phyloP scores from a whole-genome alignment of 768 basidiomycete genomes.

The Lactarius hatsudake region DNA sequence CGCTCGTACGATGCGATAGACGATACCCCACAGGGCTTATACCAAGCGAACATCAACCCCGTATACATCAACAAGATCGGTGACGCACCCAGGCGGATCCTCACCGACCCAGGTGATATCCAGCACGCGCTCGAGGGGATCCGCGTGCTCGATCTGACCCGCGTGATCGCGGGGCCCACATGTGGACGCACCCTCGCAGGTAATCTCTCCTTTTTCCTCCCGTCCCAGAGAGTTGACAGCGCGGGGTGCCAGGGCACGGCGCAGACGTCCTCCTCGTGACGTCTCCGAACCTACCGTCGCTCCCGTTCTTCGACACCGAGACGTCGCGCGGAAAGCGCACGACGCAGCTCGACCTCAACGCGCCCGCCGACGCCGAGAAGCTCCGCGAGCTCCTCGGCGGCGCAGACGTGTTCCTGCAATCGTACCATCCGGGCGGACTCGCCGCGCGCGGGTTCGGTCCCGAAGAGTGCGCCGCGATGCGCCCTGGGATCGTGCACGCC shows the following conservation, averaged over 20 bases:
- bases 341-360: slow-evolving; percentile 53
- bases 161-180: slow-evolving; percentile 58
- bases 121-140: slow-evolving; percentile 46
- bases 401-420: slow-evolving; percentile 59
- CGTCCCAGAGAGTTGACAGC: neutral
- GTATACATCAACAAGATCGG: slow-evolving; percentile 47
- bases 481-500: slow-evolving; percentile 53
- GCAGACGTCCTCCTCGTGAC: slow-evolving; percentile 57
- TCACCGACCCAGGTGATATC: slow-evolving; percentile 13
- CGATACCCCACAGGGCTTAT: slow-evolving; percentile 45
- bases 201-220: slow-evolving; percentile 26
- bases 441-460: slow-evolving; percentile 48
- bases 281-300: slow-evolving; percentile 50
- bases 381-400: slow-evolving; percentile 40
- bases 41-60: slow-evolving; percentile 40
- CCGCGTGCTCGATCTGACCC: slow-evolving; percentile 55
- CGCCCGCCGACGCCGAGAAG: slow-evolving; percentile 32
- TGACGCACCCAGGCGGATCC: slow-evolving; percentile 42
- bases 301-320: slow-evolving; percentile 52
- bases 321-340: slow-evolving; percentile 64
- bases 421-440: slow-evolving; percentile 54
- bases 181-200: slow-evolving; percentile 58
- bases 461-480: slow-evolving; percentile 37
- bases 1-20: slow-evolving; percentile 52
- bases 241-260: slow-evolving; percentile 43